Evolutionary conservation across 805 yeast genomes (phyloP), one percentile per base, ranked within the genome.

Genomic region (Tetrapisispora pingtungensis): DNA sequence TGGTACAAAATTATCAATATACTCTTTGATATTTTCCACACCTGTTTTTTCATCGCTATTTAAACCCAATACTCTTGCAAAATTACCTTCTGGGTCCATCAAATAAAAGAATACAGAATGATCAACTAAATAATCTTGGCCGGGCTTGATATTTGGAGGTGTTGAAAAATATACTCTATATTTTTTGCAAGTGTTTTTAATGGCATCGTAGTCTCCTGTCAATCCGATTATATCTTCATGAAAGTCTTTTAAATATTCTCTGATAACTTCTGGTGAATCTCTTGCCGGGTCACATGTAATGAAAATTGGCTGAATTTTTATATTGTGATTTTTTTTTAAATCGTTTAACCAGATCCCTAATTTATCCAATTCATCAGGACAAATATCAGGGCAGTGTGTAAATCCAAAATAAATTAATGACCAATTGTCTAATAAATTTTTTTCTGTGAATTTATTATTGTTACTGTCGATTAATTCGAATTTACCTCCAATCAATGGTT

Each of bases 1-100:
- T 24, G 96, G 94, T 46, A 81, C 68, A 67, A 80, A 89, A 1
- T 84, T 82, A 49, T 76, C 80, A 36, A 87, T 74, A 54, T 86
- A 89, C 47, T 78, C 78, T 53, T 74, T 74, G 51, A 93, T 84
- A 65, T 84, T 84, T 34, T 74, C 78, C 14, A 80, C 81, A 24
- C 94, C 96, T 49, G 81, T 80, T 18, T 71, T 73, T 22, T 88
- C 89, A 46, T 81, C 85, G 53, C 81, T 85, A 57, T 90, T 90
- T 64, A 95, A 80, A 44, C 98, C 98, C 53, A 90, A 71, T 7
- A 93, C 97, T 62, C 90, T 96, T 40, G 90, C 84, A 59, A 87
- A 93, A 59, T 86, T 79, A 40, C 97, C 98, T 61, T 93, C 96
- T n/a, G 96, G 89, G 62, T 93, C 97, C 97, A 93, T 90, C 56